Evolutionary conservation across 192 early-diverging fungal species (phyloP).

Genomic region (Coemansia sp.): DNA sequence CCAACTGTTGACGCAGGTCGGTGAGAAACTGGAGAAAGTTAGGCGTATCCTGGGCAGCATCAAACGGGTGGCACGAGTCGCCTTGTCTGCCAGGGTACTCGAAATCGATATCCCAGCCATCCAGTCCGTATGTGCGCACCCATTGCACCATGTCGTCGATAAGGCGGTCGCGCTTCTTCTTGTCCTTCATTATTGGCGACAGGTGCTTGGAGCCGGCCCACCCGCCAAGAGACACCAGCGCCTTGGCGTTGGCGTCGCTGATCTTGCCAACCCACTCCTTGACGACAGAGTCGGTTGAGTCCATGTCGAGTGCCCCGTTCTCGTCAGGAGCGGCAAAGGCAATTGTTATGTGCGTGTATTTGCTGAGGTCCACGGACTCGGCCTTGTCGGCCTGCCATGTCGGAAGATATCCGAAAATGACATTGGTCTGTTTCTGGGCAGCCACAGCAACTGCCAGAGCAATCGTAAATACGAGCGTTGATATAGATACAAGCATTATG

Average conservation of each 20-base stretch:
- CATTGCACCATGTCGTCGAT: slow-evolving; percentile 56
- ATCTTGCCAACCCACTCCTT: slow-evolving; percentile 50
- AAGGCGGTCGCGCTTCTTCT: slow-evolving; percentile 45
- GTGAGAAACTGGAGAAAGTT: slow-evolving; percentile 63
- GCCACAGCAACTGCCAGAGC: neutral
- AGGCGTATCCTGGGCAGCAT: slow-evolving; percentile 55
- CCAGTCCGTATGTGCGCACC: slow-evolving; percentile 57
- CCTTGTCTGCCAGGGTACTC: slow-evolving; percentile 68
- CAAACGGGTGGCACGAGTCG: slow-evolving; percentile 45
- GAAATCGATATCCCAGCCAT: slow-evolving; percentile 78
- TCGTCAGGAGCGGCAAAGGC: slow-evolving; percentile 60
- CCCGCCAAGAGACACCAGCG: slow-evolving; percentile 66
- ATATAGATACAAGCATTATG: neutral
- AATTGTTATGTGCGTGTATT: slow-evolving; percentile 70
- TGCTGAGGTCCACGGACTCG: slow-evolving; percentile 44
- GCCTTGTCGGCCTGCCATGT: slow-evolving; percentile 48
- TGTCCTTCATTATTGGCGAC: slow-evolving; percentile 56
- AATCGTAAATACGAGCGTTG: neutral
- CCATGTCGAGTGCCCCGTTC: slow-evolving; percentile 35
- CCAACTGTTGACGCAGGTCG: slow-evolving; percentile 58
- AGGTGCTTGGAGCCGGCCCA: slow-evolving; percentile 67
- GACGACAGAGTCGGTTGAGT: slow-evolving; percentile 35
- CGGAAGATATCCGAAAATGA: slow-evolving; percentile 54
- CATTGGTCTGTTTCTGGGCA: slow-evolving; percentile 5
- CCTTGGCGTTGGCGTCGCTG: slow-evolving; percentile 54